These are phyloP conservation scores for Trichoderma semiorbis DNA, from an alignment of 2,329 filamentous ascomycete species.

Conservation along the genomic window DNA sequence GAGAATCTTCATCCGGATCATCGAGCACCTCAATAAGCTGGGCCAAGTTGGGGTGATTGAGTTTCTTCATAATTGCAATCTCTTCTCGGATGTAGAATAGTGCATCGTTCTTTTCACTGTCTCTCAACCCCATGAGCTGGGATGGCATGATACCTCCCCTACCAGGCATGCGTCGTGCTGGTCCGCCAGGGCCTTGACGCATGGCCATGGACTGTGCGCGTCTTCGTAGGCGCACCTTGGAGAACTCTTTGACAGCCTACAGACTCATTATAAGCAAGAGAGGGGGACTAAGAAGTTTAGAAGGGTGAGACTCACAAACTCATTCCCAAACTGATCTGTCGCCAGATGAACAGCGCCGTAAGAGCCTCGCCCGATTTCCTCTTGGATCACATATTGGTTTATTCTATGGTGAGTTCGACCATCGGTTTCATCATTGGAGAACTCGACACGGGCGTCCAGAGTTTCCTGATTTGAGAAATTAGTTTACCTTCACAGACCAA, in stretches of 20 bases:
- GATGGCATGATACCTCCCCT: slow-evolving; percentile 22
- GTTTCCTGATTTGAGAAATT: slow-evolving; percentile 63
- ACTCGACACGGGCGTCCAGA: slow-evolving; percentile 82
- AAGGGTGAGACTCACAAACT: slow-evolving; percentile 68
- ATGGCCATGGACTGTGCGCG: slow-evolving; percentile 87
- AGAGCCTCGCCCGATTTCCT: slow-evolving; percentile 94
- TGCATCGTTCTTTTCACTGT: slow-evolving; percentile 63
- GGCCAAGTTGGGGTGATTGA: slow-evolving; percentile 92
- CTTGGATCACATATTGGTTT: slow-evolving; percentile 91
- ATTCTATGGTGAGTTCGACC: slow-evolving; percentile 79
- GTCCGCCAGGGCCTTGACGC: slow-evolving; percentile 43
- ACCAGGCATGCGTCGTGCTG: slow-evolving; percentile 30
- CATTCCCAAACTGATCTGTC: slow-evolving; percentile 81
- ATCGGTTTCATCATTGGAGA: slow-evolving; percentile 79
- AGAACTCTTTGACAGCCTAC: slow-evolving; percentile 96
- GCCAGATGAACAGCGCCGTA: slow-evolving; percentile 92
- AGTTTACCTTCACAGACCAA: neutral
- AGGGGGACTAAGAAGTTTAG: neutral
- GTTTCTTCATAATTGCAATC: slow-evolving; percentile 98
- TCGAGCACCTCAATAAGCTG: slow-evolving; percentile 91
- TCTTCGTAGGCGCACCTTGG: slow-evolving; percentile 84
- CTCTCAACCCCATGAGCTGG: slow-evolving; percentile 26
- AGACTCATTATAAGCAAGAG: neutral
- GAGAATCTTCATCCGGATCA: slow-evolving; percentile 88
- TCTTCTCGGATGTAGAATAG: slow-evolving; percentile 90